phyloP scores from a whole-genome alignment of 2,329 filamentous ascomycete genomes.

The Scortechinia acanthostroma region DNA sequence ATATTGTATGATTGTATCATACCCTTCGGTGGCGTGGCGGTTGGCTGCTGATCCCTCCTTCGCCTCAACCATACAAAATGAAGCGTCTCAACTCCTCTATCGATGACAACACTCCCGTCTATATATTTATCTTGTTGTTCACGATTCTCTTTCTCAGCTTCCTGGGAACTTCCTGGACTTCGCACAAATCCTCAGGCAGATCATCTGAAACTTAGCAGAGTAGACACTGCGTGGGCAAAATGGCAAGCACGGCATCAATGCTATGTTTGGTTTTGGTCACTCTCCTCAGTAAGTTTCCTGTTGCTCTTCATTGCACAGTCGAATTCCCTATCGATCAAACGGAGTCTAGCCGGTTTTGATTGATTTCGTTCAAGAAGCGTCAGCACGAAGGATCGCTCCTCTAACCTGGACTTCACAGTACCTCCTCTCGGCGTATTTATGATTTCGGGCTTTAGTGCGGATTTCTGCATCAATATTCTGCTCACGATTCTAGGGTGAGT shows the following conservation, averaged over 20 bases:
- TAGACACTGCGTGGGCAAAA: no score
- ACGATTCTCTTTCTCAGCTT: neutral
- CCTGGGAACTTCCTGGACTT: neutral
- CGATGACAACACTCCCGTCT: neutral
- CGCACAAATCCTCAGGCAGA: no score
- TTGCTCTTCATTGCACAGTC: no score
- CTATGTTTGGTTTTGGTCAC: neutral
- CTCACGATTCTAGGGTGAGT: conserved; percentile 53
- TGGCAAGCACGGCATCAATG: neutral
- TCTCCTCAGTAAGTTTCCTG: neutral
- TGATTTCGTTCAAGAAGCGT: no score
- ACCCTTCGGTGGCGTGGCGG: no score
- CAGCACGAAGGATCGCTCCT: no score
- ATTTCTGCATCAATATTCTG: conserved; percentile 75
- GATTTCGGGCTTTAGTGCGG: conserved; percentile 70
- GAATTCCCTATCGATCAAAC: no score
- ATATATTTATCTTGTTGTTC: neutral
- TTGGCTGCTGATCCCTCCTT: no score
- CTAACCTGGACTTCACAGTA: conserved; percentile 47
- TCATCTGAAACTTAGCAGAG: no score
- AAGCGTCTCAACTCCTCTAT: neutral
- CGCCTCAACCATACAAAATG: no score
- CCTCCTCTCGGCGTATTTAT: conserved; percentile 78
- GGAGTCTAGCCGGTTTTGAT: neutral
- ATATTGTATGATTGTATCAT: no score